Percentiles rank a stretch among this genome's conserved stretches.
These are phyloP conservation scores for Ampelomyces quisqualis DNA, from an alignment of 2,329 filamentous ascomycete species.

Conservation along the genomic window DNA sequence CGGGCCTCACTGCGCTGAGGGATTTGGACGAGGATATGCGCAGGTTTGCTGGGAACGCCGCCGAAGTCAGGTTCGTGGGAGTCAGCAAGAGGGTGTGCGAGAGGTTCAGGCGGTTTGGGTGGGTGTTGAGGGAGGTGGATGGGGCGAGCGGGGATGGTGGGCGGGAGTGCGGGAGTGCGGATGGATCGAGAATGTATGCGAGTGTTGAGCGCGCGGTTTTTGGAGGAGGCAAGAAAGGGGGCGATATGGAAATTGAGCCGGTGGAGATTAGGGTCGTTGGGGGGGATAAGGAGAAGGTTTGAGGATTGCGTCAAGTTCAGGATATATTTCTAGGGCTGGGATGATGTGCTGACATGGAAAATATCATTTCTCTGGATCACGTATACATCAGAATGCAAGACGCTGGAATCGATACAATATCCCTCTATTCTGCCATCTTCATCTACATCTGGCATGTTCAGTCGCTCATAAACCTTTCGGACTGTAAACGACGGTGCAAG, in stretches of 20 bases:
- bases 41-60: slow-evolving; percentile 51
- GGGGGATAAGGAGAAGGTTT: slow-evolving; percentile 23
- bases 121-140: slow-evolving; percentile 17
- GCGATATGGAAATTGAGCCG: too few species aligned
- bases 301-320: background rate
- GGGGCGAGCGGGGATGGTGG: background rate
- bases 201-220: slow-evolving; percentile 12
- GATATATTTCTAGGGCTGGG: too few species aligned
- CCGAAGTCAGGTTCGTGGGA: slow-evolving; percentile 54
- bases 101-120: slow-evolving; percentile 40
- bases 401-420: too few species aligned
- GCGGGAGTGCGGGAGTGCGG: background rate
- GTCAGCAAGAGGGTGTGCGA: slow-evolving; percentile 47
- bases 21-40: slow-evolving; percentile 53
- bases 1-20: slow-evolving; percentile 53
- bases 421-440: too few species aligned
- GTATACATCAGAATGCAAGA: too few species aligned
- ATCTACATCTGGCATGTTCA: too few species aligned
- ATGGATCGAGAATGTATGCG: too few species aligned
- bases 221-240: slow-evolving; percentile 9
- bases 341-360: too few species aligned
- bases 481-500: too few species aligned
- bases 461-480: too few species aligned
- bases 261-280: slow-evolving; percentile 19
- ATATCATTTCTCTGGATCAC: too few species aligned